phyloP scores from a whole-genome alignment of 164 flowering plant species.

The Vitis riparia region DNA sequence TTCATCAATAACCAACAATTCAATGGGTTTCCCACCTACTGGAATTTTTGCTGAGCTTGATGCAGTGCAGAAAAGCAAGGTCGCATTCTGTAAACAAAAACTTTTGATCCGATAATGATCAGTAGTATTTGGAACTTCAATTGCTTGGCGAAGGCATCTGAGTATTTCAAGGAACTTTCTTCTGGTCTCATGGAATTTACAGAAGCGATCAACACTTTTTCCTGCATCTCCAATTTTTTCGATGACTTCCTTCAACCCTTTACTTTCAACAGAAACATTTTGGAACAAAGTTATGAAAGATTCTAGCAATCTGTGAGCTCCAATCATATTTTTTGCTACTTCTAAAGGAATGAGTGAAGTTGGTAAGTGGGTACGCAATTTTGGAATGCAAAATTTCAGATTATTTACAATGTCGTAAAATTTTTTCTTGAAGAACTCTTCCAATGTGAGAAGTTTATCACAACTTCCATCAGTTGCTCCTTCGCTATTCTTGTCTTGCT shows the following conservation, averaged over 20 bases:
- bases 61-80: constrained; percentile 37
- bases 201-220: not conserved
- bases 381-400: constrained; percentile 19
- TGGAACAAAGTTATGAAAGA: no score
- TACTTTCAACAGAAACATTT: no score
- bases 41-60: constrained; percentile 32
- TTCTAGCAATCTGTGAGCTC: not conserved
- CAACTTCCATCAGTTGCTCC: not conserved
- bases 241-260: no score
- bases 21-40: not conserved
- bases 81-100: constrained; percentile 26
- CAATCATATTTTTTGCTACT: constrained; percentile 25
- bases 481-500: no score
- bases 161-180: constrained; percentile 19
- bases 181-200: not conserved
- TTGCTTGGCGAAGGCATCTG: constrained; percentile 6
- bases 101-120: not conserved
- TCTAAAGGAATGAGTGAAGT: constrained; percentile 23
- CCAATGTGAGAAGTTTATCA: constrained; percentile 16
- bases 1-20: constrained; percentile 42
- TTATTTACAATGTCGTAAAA: constrained; percentile 3
- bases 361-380: constrained; percentile 43
- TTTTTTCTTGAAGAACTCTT: constrained; percentile 27
- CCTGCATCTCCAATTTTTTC: not conserved
- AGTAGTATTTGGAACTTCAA: constrained; percentile 9